A percentile compares a stretch with the other conserved stretches of the same genome.
Evolutionary conservation across 2,329 filamentous ascomycete species (phyloP).

Genomic region (Trichoderma koningii): DNA sequence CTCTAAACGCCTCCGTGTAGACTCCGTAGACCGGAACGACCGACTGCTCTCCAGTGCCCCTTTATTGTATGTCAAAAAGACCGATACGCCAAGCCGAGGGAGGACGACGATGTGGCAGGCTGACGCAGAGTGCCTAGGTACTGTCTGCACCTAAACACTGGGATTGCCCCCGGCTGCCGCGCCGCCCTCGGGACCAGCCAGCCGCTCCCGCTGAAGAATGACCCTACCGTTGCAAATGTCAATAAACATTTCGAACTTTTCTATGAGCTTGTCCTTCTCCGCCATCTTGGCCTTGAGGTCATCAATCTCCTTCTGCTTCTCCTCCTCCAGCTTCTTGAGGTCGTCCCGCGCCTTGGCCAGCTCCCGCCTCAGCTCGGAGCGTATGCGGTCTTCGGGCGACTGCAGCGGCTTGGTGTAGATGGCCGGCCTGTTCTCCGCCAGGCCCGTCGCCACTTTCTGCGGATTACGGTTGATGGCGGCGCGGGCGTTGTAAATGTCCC

Average conservation of each 20-base stretch:
- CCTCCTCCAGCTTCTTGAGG: slow-evolving; percentile 56
- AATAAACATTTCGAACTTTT: slow-evolving; percentile 69
- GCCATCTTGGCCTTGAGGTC: slow-evolving; percentile 60
- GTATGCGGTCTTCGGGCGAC: slow-evolving; percentile 64
- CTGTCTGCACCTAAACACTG: neutral
- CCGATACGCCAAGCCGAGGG: slow-evolving; percentile 24
- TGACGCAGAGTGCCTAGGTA: neutral
- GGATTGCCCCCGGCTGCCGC: slow-evolving; percentile 35
- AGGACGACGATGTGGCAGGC: neutral
- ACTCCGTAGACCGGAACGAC: slow-evolving; percentile 25
- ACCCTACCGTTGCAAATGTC: slow-evolving; percentile 69
- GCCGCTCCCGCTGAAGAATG: slow-evolving; percentile 61
- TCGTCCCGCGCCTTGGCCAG: slow-evolving; percentile 61
- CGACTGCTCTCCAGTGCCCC: slow-evolving; percentile 22
- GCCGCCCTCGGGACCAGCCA: slow-evolving; percentile 41
- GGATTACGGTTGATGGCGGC: slow-evolving; percentile 68
- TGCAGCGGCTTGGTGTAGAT: slow-evolving; percentile 68
- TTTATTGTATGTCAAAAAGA: slow-evolving; percentile 26
- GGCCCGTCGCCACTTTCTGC: slow-evolving; percentile 59
- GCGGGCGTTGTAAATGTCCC: slow-evolving; percentile 68
- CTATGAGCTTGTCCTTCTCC: slow-evolving; percentile 64
- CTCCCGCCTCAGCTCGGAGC: slow-evolving; percentile 62
- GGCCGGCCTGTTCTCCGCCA: slow-evolving; percentile 62
- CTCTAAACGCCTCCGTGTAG: slow-evolving; percentile 25
- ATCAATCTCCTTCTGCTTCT: slow-evolving; percentile 60